phyloP scores from a whole-genome alignment of 73 alveolate genomes.

The Tetrahymena thermophila region DNA sequence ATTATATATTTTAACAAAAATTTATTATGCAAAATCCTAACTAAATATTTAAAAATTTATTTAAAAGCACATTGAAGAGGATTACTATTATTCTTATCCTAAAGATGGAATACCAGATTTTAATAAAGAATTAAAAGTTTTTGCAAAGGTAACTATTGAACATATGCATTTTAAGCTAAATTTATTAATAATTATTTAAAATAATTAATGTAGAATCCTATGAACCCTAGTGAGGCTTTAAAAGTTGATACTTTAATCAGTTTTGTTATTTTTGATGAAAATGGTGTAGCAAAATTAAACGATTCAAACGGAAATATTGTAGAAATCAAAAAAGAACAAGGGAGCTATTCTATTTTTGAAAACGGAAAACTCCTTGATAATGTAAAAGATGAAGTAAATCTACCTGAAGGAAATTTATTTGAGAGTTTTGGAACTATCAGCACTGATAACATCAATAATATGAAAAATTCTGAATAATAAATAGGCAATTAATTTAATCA shows the following conservation, averaged over 20 bases:
- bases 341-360: constrained; percentile 10
- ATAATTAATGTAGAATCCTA: constrained; percentile 1
- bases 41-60: background rate
- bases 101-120: constrained; percentile 19
- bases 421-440: constrained; percentile 5
- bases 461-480: constrained; percentile 6
- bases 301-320: background rate
- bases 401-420: constrained; percentile 14
- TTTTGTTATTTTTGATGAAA: constrained; percentile 23
- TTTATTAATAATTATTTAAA: background rate
- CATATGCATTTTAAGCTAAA: background rate
- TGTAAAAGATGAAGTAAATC: constrained; percentile 14
- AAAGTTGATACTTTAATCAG: constrained; percentile 31
- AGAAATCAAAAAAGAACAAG: background rate
- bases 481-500: background rate
- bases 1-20: background rate
- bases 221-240: constrained; percentile 23
- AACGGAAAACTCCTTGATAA: constrained; percentile 1
- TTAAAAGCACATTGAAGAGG: constrained; percentile 5
- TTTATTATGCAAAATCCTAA: too few relatives aligned
- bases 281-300: background rate
- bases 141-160: constrained; percentile 15
- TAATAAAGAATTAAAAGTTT: constrained; percentile 22
- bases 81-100: constrained; percentile 16
- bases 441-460: background rate